These are phyloP conservation scores for Russula earlei DNA, from an alignment of 768 basidiomycete genomes.

Conservation along the genomic window DNA sequence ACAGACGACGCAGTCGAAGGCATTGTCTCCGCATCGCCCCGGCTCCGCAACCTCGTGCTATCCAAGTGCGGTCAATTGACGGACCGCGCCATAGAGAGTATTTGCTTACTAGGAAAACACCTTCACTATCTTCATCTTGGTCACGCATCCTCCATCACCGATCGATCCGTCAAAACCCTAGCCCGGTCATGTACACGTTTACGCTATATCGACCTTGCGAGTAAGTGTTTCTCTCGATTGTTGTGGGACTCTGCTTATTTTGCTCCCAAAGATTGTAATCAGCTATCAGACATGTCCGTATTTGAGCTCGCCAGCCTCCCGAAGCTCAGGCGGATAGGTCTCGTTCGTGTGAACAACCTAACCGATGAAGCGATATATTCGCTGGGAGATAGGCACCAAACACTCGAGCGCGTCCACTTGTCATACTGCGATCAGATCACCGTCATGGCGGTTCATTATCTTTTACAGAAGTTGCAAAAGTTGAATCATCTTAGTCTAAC, in stretches of 20 bases:
- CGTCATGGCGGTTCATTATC: slow-evolving; percentile 82
- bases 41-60: slow-evolving; percentile 77
- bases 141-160: slow-evolving; percentile 84
- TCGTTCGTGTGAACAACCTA: slow-evolving; percentile 85
- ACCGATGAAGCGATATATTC: slow-evolving; percentile 92
- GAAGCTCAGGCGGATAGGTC: slow-evolving; percentile 88
- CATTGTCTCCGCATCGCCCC: slow-evolving; percentile 70
- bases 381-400: slow-evolving; percentile 74
- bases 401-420: slow-evolving; percentile 91
- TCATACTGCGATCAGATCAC: slow-evolving; percentile 96
- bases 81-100: slow-evolving; percentile 72
- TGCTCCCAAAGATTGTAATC: slow-evolving; percentile 55
- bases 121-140: slow-evolving; percentile 94
- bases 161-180: slow-evolving; percentile 73
- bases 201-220: slow-evolving; percentile 94
- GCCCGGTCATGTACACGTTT: slow-evolving; percentile 83
- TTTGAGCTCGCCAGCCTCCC: slow-evolving; percentile 82
- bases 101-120: slow-evolving; percentile 83
- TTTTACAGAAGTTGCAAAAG: slow-evolving; percentile 81
- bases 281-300: slow-evolving; percentile 88
- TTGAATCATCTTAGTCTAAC: slow-evolving; percentile 93
- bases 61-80: slow-evolving; percentile 78
- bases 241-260: slow-evolving; percentile 14
- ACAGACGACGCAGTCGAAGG: slow-evolving; percentile 81
- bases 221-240: slow-evolving; percentile 38